Evolutionary conservation across 1,284 basidiomycete species (phyloP), one percentile per base, ranked within the genome.

Genomic region (Apiotrichum sp.): DNA sequence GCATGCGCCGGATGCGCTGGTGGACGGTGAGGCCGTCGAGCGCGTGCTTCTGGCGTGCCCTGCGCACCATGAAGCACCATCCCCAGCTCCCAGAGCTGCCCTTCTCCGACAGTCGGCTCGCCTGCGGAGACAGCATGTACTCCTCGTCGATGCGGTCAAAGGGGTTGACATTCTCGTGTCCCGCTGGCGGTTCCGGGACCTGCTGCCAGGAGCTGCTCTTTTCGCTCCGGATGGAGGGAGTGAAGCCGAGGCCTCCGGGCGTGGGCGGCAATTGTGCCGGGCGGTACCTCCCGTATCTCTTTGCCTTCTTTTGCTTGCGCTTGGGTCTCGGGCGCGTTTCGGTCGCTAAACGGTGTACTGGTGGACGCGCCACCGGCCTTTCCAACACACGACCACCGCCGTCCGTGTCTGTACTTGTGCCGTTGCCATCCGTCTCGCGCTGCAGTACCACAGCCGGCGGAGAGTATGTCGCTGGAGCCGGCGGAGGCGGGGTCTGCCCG

Each of bases 1-100:
- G 57, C 57, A 72, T 73, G 44, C 69, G 53, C 62, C 77, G 63
- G 54, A 71, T 70, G 51, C 64, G 73, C 55, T 65, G 59, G 50
- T 59, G 65, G 61, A 65, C 67, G 40, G 59, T 58, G 14, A 62
- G 50, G 4, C 59, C 52, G 54, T 68, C 62, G 42, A 55, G 57
- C 29, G 52, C 47, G 9, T 35, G 44, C 22, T 47, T 56, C 45
- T 47, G 54, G 39, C 43, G 40, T 8, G 8, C 13, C 4, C 38
- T 11, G 4, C 39, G 29, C 3, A 40, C 10, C 14, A 31, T 13
- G 3, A 6, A 32, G 7, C 8, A 8, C 29, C 10, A 34, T 1
- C 48, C 14, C 48, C 48, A 41, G 31, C 32, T n/a, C 1, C 39
- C n/a, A 2, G 31, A 8, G 10, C 6, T 31, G 31, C 53, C 34